Base-by-base conservation (phyloP, 2,329 filamentous ascomycete species). In the Pleurostoma richardsiae region DNA sequence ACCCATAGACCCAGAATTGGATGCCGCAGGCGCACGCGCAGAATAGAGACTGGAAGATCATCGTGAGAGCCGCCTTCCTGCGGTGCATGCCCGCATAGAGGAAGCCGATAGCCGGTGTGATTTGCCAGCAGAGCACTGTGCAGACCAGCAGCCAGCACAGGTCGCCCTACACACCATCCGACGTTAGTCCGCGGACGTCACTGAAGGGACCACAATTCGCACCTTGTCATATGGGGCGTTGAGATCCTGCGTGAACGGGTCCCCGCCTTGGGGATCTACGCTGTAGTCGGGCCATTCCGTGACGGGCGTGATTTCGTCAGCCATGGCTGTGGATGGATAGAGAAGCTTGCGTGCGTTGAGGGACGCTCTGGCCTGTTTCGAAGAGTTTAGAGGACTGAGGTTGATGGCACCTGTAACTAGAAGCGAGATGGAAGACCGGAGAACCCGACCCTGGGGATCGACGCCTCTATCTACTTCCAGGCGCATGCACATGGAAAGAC, bases 1-100 rank as follows among this genome's bases (percentile, higher is more conserved):
- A 69, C 4, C 71, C 71, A 48, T 72, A 74, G 3, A 73, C 59
- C 71, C 70, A 73, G 54, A 68, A 74, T 44, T 74, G 71, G 6
- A 73, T 69, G 1, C 69, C 70, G 42, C 64, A 66, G 1, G 68
- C 69, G 41, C 62, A 70, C 1, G 69, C 65, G 30, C 71, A 73
- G 55, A 73, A 73, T 1, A 74, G 63, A 0, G 70, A 73, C 52
- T 74, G 70, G 29, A 74, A 62, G 6, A 74, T 61, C 66, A 74
- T 73, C 0, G 71, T 73, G 49, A 74, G 39, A 6, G 66, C 62
- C 0, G 65, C 56, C 48, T 66, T 68, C 29, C 63, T 55, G 3
- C 65, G 60, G 30, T 66, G 63, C 60, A 69, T 65, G 3, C 66
- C 66, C 4, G 66, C 65, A 30, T 69, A 67, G 28, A 65, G 55